Base-by-base conservation (phyloP, 1,284 basidiomycete species). In the Cutaneotrichosporon sp. region DNA sequence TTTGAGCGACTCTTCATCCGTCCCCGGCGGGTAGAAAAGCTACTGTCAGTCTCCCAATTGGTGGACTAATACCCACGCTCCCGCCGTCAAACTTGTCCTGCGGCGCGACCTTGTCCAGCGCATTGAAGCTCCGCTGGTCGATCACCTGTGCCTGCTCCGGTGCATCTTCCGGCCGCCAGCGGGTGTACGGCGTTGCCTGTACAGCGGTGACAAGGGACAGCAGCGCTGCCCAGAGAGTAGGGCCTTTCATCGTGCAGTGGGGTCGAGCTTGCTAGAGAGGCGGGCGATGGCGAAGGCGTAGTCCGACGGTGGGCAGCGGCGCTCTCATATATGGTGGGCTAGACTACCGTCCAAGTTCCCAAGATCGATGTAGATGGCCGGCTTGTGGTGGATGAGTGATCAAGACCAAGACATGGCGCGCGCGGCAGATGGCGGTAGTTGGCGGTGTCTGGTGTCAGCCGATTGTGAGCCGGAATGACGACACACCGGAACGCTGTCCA, bases 1-100 rank as follows among this genome's bases (percentile, higher is more conserved):
- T 20, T 51, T 53, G 21, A 73, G 63, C 3, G 62, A 54, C 4
- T 57, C 51, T 9, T 51, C 45, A 10, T 55, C 62, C 5, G 58
- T 54, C 20, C 67, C 67, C 2, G 69, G 70, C 0, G 70, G 72
- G 30, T 66, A 47, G 57, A 73, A 74, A 42, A 65, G 55, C 71
- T 72, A 51, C 10, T 1, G 22, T 37, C 30, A 41, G 44, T 20
- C 26, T 15, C 36, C n/a, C n/a, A n/a, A n/a, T n/a, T n/a, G n/a
- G n/a, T n/a, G n/a, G 18, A 7, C n/a, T 18, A 1, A 4, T 9
- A 62, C 68, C 55, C 50, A 72, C 67, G 5, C 64, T 61, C 1
- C 49, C 52, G 2, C 59, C 62, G 44, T 70, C 65, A 23, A 56
- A 54, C 22, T 59, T 35, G 3, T 54, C 45, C 10, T 65, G 59